Evolutionary conservation across 1,284 basidiomycete species (phyloP).

Genomic region (Mycena citricolor): DNA sequence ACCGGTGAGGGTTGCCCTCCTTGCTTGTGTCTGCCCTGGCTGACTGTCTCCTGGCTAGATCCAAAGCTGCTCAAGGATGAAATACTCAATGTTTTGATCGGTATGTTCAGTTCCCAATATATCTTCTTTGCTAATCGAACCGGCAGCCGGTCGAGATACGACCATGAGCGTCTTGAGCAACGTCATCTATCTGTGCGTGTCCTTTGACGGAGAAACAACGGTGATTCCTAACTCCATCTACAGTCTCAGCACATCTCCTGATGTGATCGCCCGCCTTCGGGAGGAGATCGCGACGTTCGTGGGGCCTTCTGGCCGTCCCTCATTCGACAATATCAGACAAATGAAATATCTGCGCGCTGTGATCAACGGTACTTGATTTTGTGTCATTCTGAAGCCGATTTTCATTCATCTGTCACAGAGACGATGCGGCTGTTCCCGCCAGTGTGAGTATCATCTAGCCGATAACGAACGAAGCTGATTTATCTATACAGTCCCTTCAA

Average conservation of each 20-base stretch:
- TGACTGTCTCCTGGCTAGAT: no score
- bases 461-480: no score
- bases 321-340: conserved; percentile 40
- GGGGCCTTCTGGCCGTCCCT: conserved; percentile 34
- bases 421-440: conserved; percentile 50
- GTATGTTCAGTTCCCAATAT: neutral
- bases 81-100: conserved; percentile 18
- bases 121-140: neutral
- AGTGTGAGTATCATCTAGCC: conserved; percentile 38
- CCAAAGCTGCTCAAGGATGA: conserved; percentile 18
- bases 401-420: conserved; percentile 31
- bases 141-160: conserved; percentile 27
- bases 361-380: conserved; percentile 38
- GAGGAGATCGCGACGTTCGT: conserved; percentile 39
- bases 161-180: conserved; percentile 39
- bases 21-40: no score
- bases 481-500: conserved; percentile 44
- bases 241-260: conserved; percentile 10
- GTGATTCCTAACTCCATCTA: neutral
- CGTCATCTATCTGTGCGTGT: conserved; percentile 34
- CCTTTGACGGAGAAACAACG: neutral
- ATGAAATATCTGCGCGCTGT: conserved; percentile 48
- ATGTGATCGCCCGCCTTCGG: conserved; percentile 12
- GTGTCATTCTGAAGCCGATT: neutral
- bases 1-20: no score